phyloP scores from a whole-genome alignment of 1,284 basidiomycete species.

The Malassezia furfur region DNA sequence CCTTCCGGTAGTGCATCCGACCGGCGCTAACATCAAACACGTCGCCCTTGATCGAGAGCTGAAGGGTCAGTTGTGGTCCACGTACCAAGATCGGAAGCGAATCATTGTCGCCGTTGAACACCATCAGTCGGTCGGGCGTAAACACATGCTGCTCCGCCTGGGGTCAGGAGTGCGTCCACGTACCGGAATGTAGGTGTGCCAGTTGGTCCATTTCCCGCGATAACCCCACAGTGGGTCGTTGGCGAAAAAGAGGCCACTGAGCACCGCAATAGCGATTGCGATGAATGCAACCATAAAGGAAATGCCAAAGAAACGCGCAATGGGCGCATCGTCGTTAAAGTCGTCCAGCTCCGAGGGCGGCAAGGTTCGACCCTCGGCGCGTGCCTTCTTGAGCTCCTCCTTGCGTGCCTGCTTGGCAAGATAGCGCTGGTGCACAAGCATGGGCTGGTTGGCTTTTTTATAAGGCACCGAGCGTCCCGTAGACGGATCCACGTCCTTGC shows the following conservation, averaged over 20 bases:
- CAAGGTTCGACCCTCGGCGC: constrained; percentile 1
- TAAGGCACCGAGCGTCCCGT: constrained; percentile 31
- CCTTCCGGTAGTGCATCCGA: constrained; percentile 65
- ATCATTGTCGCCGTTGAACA: constrained; percentile 59
- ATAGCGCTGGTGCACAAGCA: constrained; percentile 38
- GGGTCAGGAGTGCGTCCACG: constrained; percentile 7
- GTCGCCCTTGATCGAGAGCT: constrained; percentile 63
- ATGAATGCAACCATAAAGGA: constrained; percentile 19
- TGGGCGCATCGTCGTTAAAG: background rate
- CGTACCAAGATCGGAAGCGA: constrained; percentile 6
- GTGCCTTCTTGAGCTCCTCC: constrained; percentile 19
- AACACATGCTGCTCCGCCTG: constrained; percentile 56
- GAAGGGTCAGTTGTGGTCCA: background rate
- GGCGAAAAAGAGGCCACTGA: constrained; percentile 32
- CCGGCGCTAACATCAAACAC: constrained; percentile 80
- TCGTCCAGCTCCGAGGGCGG: constrained; percentile 3
- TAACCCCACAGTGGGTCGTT: constrained; percentile 44
- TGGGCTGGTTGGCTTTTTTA: constrained; percentile 40
- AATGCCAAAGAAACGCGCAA: constrained; percentile 7
- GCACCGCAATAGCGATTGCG: constrained; percentile 19
- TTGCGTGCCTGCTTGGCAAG: constrained; percentile 28
- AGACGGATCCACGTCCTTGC: constrained; percentile 35
- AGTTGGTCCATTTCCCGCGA: constrained; percentile 36
- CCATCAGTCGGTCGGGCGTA: constrained; percentile 60
- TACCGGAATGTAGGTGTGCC: constrained; percentile 38